phyloP scores from a whole-genome alignment of 2,329 filamentous ascomycete species.

The Didymella segeticola region DNA sequence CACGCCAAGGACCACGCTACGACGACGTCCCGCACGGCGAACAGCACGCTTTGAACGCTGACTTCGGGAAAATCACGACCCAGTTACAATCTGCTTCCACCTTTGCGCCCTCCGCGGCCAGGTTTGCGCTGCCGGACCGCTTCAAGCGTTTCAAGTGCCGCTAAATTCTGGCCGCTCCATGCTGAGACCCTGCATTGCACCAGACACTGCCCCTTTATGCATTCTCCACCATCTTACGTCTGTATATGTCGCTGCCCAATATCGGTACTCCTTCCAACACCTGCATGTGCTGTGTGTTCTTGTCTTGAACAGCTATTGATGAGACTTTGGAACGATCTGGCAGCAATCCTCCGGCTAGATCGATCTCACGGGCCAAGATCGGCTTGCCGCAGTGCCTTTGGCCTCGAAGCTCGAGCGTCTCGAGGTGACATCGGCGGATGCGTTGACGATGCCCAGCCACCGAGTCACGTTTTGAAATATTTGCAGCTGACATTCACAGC shows the following conservation, averaged over 20 bases:
- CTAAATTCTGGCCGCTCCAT: constrained; percentile 24
- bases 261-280: no score
- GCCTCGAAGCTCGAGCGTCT: constrained; percentile 10
- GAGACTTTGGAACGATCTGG: constrained; percentile 1
- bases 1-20: constrained; percentile 9
- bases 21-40: constrained; percentile 12
- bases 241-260: constrained; percentile 4
- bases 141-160: constrained; percentile 28
- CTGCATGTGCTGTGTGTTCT: background rate
- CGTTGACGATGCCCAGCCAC: constrained; percentile 14
- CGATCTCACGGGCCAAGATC: constrained; percentile 18
- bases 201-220: constrained; percentile 35
- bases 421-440: constrained; percentile 14
- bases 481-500: background rate
- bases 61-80: constrained; percentile 15
- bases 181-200: constrained; percentile 24
- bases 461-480: background rate
- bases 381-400: constrained; percentile 8
- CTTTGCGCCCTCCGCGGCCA: constrained; percentile 8
- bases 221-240: constrained; percentile 12
- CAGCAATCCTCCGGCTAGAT: constrained; percentile 8
- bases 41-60: constrained; percentile 8
- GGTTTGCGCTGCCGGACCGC: constrained; percentile 16
- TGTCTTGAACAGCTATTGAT: background rate
- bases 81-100: constrained; percentile 10